These are phyloP conservation scores for Penicillium italicum DNA, from an alignment of 2,329 filamentous ascomycete species.

Conservation along the genomic window DNA sequence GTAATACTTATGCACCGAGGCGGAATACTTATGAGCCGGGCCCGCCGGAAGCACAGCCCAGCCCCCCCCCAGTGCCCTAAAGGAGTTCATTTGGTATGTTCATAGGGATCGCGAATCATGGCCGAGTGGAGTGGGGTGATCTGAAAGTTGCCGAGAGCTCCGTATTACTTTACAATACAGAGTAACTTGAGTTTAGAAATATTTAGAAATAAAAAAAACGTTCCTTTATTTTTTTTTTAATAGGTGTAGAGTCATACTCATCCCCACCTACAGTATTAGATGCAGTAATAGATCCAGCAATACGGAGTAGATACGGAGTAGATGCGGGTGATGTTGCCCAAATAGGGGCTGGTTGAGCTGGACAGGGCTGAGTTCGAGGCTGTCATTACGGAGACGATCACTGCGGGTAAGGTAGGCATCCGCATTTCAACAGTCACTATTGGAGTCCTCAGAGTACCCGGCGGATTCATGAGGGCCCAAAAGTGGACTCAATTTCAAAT, in stretches of 20 bases:
- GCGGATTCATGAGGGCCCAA: background rate
- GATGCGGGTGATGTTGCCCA: background rate
- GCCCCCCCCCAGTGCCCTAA: background rate
- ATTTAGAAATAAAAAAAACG: no score
- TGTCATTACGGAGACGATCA: background rate
- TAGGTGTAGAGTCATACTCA: no score
- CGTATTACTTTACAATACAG: background rate
- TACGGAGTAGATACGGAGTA: no score
- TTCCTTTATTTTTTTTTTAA: no score
- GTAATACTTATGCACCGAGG: slow-evolving; percentile 20
- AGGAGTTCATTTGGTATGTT: background rate
- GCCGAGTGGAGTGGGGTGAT: slow-evolving; percentile 15
- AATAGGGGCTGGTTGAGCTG: background rate
- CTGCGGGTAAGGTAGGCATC: background rate
- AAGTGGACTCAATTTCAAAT: background rate
- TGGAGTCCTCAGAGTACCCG: background rate
- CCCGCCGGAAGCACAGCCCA: slow-evolving; percentile 18
- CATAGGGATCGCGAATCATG: slow-evolving; percentile 1
- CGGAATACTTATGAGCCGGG: slow-evolving; percentile 20
- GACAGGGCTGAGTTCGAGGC: background rate
- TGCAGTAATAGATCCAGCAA: no score
- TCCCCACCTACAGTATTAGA: no score
- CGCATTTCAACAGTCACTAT: background rate
- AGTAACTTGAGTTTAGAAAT: no score
- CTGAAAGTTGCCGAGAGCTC: slow-evolving; percentile 6